Evolutionary conservation across 208 protist genomes (phyloP).

Genomic region (Leishmania braziliensis): DNA sequence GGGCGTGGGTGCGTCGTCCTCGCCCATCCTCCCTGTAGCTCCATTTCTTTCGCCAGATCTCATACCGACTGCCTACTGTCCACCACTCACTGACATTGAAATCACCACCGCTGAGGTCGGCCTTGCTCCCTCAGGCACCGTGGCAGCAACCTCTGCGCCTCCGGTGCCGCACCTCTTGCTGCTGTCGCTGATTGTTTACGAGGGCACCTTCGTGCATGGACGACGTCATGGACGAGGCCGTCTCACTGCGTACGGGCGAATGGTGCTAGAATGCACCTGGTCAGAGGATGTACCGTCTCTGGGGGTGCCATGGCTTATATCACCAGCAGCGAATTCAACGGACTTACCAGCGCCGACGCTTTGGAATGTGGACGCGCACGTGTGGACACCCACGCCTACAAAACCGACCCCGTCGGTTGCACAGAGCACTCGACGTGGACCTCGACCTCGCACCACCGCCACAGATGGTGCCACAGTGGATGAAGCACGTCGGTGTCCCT

Average conservation of each 20-base stretch:
- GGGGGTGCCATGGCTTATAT: constrained; percentile 1
- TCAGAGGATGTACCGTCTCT: constrained; percentile 48
- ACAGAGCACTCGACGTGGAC: not conserved
- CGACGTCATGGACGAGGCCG: constrained; percentile 45
- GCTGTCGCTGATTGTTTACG: constrained; percentile 41
- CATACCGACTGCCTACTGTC: constrained; percentile 22
- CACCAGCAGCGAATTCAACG: not conserved
- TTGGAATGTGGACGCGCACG: constrained; percentile 20
- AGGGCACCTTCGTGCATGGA: constrained; percentile 47
- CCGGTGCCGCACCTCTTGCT: constrained; percentile 13
- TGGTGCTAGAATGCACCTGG: constrained; percentile 59
- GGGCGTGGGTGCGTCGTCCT: not conserved
- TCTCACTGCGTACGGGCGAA: constrained; percentile 48
- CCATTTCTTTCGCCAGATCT: constrained; percentile 23
- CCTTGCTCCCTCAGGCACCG: not conserved
- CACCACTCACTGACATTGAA: constrained; percentile 17
- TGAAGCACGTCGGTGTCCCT: not conserved
- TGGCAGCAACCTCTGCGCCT: not conserved
- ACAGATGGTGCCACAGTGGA: not conserved
- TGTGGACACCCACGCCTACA: not conserved
- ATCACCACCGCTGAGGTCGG: not conserved
- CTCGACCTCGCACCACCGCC: not conserved
- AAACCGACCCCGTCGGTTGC: not conserved
- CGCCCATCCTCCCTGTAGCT: not conserved
- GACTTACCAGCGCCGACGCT: constrained; percentile 15